Percentiles rank a stretch among this genome's conserved stretches.
Conservation (phyloP, 805 yeast species). For the Maudiozyma barnettii region DNA sequence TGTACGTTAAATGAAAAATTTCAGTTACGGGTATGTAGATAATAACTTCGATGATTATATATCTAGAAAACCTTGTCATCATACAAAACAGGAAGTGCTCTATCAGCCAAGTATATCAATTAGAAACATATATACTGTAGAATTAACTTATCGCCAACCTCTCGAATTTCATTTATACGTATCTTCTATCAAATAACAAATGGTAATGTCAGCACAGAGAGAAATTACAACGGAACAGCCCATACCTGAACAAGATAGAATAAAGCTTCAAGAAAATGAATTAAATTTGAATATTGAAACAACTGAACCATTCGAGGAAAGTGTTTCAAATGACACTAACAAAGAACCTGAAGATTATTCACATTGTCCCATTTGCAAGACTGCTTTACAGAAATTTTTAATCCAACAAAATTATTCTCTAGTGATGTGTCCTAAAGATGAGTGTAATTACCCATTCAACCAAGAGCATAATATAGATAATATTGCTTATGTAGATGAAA, state of each 20-base stretch:
- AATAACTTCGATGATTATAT: no score
- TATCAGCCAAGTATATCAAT: neutral
- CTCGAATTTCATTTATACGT: no score
- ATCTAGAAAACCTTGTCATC: no score
- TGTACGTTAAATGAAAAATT: neutral
- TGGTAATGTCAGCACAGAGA: no score
- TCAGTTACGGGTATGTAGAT: no score
- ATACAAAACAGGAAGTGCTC: no score
- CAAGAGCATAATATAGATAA: slow-evolving; percentile 15
- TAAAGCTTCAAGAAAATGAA: neutral
- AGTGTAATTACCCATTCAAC: slow-evolving; percentile 26
- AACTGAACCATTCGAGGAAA: neutral
- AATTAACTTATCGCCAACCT: no score
- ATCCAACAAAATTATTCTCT: slow-evolving; percentile 28
- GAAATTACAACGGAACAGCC: no score
- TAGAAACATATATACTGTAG: no score
- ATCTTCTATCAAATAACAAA: no score
- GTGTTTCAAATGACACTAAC: neutral
- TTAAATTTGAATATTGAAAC: neutral
- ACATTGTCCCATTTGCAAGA: slow-evolving; percentile 23
- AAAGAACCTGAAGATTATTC: neutral
- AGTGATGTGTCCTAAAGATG: slow-evolving; percentile 21
- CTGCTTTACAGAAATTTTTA: slow-evolving; percentile 20
- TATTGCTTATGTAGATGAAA: slow-evolving; percentile 21
- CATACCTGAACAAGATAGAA: neutral